Percentiles rank a stretch among this genome's conserved stretches.
These are phyloP conservation scores for Radiomyces spectabilis DNA, from an alignment of 192 early-diverging fungal species.

Conservation along the genomic window DNA sequence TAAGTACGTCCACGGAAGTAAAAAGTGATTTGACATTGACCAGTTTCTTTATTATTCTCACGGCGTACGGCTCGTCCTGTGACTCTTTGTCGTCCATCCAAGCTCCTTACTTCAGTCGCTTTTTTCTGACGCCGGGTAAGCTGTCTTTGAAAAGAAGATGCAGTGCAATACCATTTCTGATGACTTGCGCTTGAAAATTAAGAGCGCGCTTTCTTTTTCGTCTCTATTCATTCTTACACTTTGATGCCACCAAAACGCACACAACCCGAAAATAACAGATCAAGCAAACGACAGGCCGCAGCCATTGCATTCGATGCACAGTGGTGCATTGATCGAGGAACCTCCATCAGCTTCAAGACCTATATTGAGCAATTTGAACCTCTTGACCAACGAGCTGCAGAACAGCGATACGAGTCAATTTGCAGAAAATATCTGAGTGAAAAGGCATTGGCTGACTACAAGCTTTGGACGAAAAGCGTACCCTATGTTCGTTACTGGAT, in stretches of 20 bases:
- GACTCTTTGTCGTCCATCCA: no score
- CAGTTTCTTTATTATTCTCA: no score
- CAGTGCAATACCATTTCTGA: no score
- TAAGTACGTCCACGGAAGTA: no score
- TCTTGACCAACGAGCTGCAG: constrained; percentile 8
- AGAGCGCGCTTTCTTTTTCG: no score
- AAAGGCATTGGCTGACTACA: constrained; percentile 2
- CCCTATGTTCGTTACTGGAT: constrained; percentile 10
- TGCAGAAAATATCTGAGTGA: constrained; percentile 2
- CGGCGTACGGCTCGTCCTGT: no score
- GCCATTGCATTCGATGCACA: neutral
- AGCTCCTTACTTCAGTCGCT: no score
- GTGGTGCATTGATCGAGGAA: constrained; percentile 10
- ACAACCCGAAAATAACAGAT: neutral
- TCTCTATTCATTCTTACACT: no score
- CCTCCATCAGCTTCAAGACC: constrained; percentile 4
- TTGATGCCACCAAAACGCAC: neutral
- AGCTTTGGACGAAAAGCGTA: constrained; percentile 1
- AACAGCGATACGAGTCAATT: constrained; percentile 10
- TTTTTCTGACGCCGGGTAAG: no score
- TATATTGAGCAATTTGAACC: constrained; percentile 13
- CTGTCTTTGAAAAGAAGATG: no score
- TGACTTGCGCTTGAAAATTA: no score
- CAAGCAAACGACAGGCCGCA: neutral
- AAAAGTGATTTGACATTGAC: no score